phyloP scores from a whole-genome alignment of 2,329 filamentous ascomycete species.

The Penicillium sclerotigenum region DNA sequence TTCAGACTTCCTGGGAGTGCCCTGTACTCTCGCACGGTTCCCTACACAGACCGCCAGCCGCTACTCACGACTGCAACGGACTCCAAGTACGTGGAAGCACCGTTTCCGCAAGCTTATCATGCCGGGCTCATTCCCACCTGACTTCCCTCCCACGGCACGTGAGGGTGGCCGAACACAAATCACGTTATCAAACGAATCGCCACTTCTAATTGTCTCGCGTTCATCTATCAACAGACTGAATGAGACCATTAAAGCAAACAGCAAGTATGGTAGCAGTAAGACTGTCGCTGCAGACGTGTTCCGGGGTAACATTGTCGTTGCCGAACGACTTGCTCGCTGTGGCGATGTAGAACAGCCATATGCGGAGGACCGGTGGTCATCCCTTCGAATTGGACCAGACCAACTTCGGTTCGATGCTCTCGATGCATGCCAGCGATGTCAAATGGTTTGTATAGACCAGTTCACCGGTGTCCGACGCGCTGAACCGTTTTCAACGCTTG shows the following conservation, averaged over 20 bases:
- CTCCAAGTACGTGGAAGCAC: slow-evolving; percentile 36
- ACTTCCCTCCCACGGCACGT: slow-evolving; percentile 50
- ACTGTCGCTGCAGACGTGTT: slow-evolving; percentile 72
- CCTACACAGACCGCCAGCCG: slow-evolving; percentile 66
- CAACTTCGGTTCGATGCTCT: slow-evolving; percentile 56
- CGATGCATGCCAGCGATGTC: slow-evolving; percentile 81
- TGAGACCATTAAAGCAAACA: slow-evolving; percentile 59
- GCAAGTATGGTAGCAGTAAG: slow-evolving; percentile 53
- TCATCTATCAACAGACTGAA: slow-evolving; percentile 79
- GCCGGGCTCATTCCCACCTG: slow-evolving; percentile 54
- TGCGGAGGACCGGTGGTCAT: slow-evolving; percentile 74
- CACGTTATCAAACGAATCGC: slow-evolving; percentile 86
- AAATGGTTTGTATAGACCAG: slow-evolving; percentile 96
- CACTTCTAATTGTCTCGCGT: slow-evolving; percentile 78
- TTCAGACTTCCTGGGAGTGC: slow-evolving; percentile 67
- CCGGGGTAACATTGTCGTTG: slow-evolving; percentile 81
- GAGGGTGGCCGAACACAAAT: slow-evolving; percentile 52
- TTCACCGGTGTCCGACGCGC: slow-evolving; percentile 70
- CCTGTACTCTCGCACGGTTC: slow-evolving; percentile 81
- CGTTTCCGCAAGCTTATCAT: slow-evolving; percentile 33
- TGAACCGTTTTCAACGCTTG: slow-evolving; percentile 84
- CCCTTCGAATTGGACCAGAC: slow-evolving; percentile 59
- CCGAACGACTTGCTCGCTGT: slow-evolving; percentile 46
- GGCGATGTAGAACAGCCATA: slow-evolving; percentile 60
- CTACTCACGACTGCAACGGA: slow-evolving; percentile 68